Evolutionary conservation across 2,329 filamentous ascomycete genomes (phyloP).

Genomic region (Akanthomyces muscarius): DNA sequence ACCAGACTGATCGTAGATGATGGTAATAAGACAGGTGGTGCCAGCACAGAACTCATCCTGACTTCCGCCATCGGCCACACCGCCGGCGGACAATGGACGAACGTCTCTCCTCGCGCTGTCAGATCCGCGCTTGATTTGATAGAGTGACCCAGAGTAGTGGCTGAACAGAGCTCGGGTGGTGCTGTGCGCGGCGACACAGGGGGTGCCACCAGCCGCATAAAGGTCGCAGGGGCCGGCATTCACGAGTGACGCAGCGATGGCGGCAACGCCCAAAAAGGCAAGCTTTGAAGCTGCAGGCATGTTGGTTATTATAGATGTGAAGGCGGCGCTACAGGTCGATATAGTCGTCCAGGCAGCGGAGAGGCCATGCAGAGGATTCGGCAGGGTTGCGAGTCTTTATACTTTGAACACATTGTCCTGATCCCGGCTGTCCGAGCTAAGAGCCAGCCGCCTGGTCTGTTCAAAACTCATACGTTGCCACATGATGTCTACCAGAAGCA

Average conservation of each 20-base stretch:
- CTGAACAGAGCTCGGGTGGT: constrained; percentile 59
- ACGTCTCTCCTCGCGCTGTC: constrained; percentile 43
- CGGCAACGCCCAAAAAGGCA: neutral
- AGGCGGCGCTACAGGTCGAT: neutral
- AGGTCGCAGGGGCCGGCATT: constrained; percentile 58
- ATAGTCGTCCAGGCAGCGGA: neutral
- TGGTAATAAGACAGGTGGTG: constrained; percentile 60
- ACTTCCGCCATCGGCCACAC: constrained; percentile 56
- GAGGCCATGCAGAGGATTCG: neutral
- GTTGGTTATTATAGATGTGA: neutral
- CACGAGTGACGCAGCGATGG: constrained; percentile 29
- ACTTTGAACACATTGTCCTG: neutral
- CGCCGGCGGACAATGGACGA: constrained; percentile 51
- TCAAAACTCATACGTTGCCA: neutral
- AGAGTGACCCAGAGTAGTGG: constrained; percentile 49
- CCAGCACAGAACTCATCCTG: constrained; percentile 59
- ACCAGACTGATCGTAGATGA: constrained; percentile 65
- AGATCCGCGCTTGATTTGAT: constrained; percentile 55
- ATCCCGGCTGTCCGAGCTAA: neutral
- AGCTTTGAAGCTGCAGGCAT: neutral
- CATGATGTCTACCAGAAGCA: neutral
- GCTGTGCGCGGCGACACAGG: constrained; percentile 59
- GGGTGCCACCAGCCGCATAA: constrained; percentile 52
- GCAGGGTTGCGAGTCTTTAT: neutral
- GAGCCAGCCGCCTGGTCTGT: neutral